Base-by-base conservation (phyloP, 1,284 basidiomycete genomes). In the Pseudozyma sp. region DNA sequence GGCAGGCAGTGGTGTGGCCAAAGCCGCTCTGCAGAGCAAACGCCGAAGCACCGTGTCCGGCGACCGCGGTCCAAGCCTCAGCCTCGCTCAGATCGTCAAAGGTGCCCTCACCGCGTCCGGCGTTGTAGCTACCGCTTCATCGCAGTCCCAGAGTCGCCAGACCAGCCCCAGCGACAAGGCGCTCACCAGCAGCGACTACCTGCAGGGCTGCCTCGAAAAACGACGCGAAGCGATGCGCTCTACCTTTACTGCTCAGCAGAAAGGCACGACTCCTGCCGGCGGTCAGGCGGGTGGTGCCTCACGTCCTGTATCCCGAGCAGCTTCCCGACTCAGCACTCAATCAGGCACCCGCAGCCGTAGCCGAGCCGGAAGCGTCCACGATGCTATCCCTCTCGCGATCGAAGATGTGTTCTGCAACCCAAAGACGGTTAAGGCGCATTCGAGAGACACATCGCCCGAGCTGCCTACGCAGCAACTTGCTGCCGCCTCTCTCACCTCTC, bases 361-460 rank as follows among this genome's bases (percentile, higher is more conserved):
- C 57, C 55, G 79, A 17, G 69, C 76, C 3, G 78, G 79, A 13
- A 81, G 75, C 46, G 78, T 81, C 1, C 80, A 81, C 50, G 80
- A 80, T 48, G 66, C 74, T 5, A 79, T 81, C 43, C 80, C 80
- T 0, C 55, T 77, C 14, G 76, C 70, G 10, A 67, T 75, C 54
- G 80, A 81, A 45, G 78, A 81, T 55, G 49, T 81, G 17, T 81
- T 81, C 31, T 78, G 73, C 53, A 68, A 75, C n/a, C 53, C 50
- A 10, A 63, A 45, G 35, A 73, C 70, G 24, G 42, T 60, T 46
- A 39, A 64, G 39, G 68, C 68, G n/a, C 64, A 73, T 44, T 73
- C 70, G 6, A 60, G 52, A 19, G 70, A 73, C 30, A 56, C 64
- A 11, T 73, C 70, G 10, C 70, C 70, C 13, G 65, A 68, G 16